These are phyloP conservation scores for Aspergillus phoenicis DNA, from an alignment of 2,329 filamentous ascomycete genomes.

Conservation along the genomic window DNA sequence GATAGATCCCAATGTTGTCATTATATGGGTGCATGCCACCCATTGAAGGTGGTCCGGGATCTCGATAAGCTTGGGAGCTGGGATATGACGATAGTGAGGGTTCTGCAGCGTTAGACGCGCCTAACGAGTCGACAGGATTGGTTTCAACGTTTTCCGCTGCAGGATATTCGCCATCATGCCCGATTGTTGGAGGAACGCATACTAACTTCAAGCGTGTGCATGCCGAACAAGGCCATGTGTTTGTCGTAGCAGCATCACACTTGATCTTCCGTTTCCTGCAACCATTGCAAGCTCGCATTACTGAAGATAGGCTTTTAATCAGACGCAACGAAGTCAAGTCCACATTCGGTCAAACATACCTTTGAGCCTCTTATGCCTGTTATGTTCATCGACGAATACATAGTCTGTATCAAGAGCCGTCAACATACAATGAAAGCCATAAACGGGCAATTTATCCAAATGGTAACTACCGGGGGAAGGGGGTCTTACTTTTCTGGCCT, in stretches of 20 bases:
- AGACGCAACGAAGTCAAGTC: neutral
- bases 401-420: constrained; percentile 68
- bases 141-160: constrained; percentile 33
- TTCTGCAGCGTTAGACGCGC: constrained; percentile 46
- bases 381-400: constrained; percentile 98
- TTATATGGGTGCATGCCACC: constrained; percentile 47
- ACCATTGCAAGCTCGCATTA: constrained; percentile 96
- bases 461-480: neutral
- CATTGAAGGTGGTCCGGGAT: constrained; percentile 56
- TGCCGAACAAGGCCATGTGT: constrained; percentile 95
- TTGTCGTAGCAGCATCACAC: constrained; percentile 94
- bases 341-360: constrained; percentile 55
- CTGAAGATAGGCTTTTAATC: constrained; percentile 50
- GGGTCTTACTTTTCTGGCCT: constrained; percentile 76
- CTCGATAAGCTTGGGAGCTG: constrained; percentile 50
- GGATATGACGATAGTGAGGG: constrained; percentile 56
- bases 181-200: constrained; percentile 85
- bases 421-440: neutral
- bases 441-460: no score
- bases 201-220: constrained; percentile 90
- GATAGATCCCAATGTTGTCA: constrained; percentile 44
- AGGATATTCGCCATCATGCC: constrained; percentile 63
- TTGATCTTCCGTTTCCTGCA: constrained; percentile 96
- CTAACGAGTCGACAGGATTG: constrained; percentile 23
- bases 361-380: constrained; percentile 94